Percentiles rank a stretch among this genome's conserved stretches.
Evolutionary conservation across 225 moss, liverwort and hornwort species (phyloP).

Genomic region (Polytrichum commune): DNA sequence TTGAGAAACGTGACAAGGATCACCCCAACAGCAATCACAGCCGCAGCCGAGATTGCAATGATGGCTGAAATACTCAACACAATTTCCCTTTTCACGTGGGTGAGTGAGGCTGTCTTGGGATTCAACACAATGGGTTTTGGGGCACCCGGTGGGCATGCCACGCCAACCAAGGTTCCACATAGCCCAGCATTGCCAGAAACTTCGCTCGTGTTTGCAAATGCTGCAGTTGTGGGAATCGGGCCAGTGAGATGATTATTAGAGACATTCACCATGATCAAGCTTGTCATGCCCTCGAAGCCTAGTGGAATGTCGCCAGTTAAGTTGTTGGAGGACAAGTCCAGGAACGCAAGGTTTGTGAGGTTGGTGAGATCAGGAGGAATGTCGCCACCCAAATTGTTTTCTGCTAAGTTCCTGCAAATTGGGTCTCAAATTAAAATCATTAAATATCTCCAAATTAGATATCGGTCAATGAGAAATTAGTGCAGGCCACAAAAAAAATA

Average conservation of each 20-base stretch:
- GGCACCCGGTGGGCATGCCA: slow-evolving; percentile 65
- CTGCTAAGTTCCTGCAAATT: slow-evolving; percentile 68
- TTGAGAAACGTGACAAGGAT: slow-evolving; percentile 82
- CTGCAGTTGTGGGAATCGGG: slow-evolving; percentile 58
- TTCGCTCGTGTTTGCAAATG: slow-evolving; percentile 60
- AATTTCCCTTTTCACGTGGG: slow-evolving; percentile 71
- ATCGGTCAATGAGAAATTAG: too few relatives aligned
- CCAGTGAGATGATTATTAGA: slow-evolving; percentile 85
- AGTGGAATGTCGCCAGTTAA: slow-evolving; percentile 73
- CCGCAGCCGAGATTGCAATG: slow-evolving; percentile 90
- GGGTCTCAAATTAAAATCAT: too few relatives aligned
- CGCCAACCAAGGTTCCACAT: slow-evolving; percentile 66
- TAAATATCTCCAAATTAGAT: too few relatives aligned
- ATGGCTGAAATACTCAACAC: slow-evolving; percentile 93
- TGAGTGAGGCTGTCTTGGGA: slow-evolving; percentile 61
- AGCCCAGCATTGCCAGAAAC: slow-evolving; percentile 70
- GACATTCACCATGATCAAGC: slow-evolving; percentile 62
- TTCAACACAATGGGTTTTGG: slow-evolving; percentile 75
- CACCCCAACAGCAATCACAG: slow-evolving; percentile 88
- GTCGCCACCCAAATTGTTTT: slow-evolving; percentile 61
- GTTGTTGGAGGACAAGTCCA: slow-evolving; percentile 79
- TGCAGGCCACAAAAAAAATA: too few relatives aligned
- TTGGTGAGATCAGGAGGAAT: slow-evolving; percentile 66
- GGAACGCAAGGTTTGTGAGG: slow-evolving; percentile 47
- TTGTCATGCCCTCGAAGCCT: slow-evolving; percentile 59